phyloP scores from a whole-genome alignment of 257 asterid genomes.

The Handroanthus guayacan region DNA sequence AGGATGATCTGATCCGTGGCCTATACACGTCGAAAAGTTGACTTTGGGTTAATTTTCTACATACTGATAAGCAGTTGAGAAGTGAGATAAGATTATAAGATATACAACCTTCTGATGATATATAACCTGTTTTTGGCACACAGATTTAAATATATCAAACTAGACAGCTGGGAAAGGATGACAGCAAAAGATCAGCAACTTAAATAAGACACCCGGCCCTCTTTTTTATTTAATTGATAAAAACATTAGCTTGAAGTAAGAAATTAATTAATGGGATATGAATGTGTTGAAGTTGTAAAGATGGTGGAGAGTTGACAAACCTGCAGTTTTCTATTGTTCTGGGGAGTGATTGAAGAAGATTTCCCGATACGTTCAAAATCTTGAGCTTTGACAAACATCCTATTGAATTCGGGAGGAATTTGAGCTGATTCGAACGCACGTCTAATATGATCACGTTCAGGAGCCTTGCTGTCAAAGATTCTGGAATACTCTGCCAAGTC shows the following conservation, averaged over 20 bases:
- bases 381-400: slow-evolving; percentile 89
- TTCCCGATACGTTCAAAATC: slow-evolving; percentile 77
- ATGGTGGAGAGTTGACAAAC: slow-evolving; percentile 31
- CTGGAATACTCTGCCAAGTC: slow-evolving; percentile 73
- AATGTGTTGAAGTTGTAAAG: background rate
- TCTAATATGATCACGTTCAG: slow-evolving; percentile 70
- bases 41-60: slow-evolving; percentile 22
- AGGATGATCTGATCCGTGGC: background rate
- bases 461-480: slow-evolving; percentile 80
- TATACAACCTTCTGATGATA: slow-evolving; percentile 10
- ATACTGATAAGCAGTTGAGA: slow-evolving; percentile 46
- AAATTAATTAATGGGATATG: no score
- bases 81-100: slow-evolving; percentile 32
- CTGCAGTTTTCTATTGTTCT: slow-evolving; percentile 86
- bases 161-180: slow-evolving; percentile 30
- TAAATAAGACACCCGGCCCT: background rate
- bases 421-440: slow-evolving; percentile 83
- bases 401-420: slow-evolving; percentile 79
- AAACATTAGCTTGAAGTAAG: no score
- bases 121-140: slow-evolving; percentile 13
- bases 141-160: slow-evolving; percentile 1
- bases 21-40: slow-evolving; percentile 42
- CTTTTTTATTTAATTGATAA: background rate
- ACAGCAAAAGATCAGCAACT: slow-evolving; percentile 19
- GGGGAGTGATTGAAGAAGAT: slow-evolving; percentile 71